Conservation (phyloP, 768 basidiomycete species). For the Tylopilus sp. region DNA sequence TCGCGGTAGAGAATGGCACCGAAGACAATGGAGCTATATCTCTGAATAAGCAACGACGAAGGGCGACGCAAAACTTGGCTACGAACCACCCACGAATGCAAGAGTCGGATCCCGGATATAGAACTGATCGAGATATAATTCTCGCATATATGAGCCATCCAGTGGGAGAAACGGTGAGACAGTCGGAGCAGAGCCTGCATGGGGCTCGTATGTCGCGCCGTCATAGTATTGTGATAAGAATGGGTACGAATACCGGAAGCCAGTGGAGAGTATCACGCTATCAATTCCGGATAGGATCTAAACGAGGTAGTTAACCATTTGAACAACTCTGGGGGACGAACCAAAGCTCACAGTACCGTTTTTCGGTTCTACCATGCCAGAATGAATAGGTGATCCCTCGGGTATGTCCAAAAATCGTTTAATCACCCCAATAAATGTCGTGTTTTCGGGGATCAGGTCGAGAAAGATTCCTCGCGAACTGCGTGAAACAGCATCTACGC, state of each 20-base stretch:
- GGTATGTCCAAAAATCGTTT: conserved; percentile 3
- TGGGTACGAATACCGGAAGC: conserved; percentile 12
- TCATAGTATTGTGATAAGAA: conserved; percentile 19
- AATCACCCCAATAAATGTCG: conserved; percentile 13
- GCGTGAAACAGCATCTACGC: neutral
- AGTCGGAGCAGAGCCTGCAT: neutral
- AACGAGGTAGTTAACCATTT: neutral
- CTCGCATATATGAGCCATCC: conserved; percentile 8
- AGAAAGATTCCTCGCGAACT: neutral
- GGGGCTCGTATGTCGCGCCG: neutral
- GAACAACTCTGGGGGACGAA: neutral
- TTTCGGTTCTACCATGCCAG: conserved; percentile 12
- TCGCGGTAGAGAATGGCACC: neutral
- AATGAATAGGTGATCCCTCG: conserved; percentile 9
- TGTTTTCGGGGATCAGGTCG: conserved; percentile 9
- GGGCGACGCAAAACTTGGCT: neutral
- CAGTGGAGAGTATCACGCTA: conserved; percentile 12
- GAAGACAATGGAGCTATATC: neutral
- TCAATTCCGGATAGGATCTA: conserved; percentile 2
- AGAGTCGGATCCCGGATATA: conserved; percentile 13
- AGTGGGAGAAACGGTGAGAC: conserved; percentile 9
- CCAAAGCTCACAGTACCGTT: conserved; percentile 10
- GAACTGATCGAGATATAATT: conserved; percentile 12
- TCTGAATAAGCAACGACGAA: neutral
- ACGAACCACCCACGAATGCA: conserved; percentile 6